These are phyloP conservation scores for Ceriops tagal DNA, from an alignment of 345 rosid species.

Conservation along the genomic window DNA sequence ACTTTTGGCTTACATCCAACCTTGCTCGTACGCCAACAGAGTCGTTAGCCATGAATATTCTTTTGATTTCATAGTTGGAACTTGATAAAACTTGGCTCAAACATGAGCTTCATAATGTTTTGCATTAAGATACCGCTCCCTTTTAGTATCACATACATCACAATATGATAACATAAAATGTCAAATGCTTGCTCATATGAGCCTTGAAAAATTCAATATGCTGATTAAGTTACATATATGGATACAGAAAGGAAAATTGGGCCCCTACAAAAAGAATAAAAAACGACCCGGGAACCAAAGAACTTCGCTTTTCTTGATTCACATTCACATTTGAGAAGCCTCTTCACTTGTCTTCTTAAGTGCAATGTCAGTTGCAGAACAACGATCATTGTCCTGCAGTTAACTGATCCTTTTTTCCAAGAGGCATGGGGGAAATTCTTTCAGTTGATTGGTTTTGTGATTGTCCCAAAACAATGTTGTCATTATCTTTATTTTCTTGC, in stretches of 20 bases:
- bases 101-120: no score
- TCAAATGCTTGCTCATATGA: no score
- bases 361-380: neutral
- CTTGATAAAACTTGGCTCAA: no score
- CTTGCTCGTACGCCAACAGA: no score
- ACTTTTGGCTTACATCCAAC: no score
- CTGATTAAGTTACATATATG: no score
- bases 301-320: conserved; percentile 8
- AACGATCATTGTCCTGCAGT: conserved; percentile 17
- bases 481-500: conserved; percentile 15
- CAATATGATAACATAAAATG: no score
- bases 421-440: conserved; percentile 33
- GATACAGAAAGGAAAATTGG: neutral
- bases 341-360: neutral
- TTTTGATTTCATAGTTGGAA: no score
- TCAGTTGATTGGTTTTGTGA: conserved; percentile 35
- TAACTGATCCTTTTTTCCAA: conserved; percentile 35
- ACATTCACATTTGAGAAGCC: conserved; percentile 10
- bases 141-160: no score
- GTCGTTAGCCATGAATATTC: no score
- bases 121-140: no score
- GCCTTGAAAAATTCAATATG: no score
- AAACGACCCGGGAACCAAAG: neutral
- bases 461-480: conserved; percentile 16
- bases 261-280: neutral